phyloP scores from a whole-genome alignment of 768 basidiomycete species.

The Mycena belliarum region DNA sequence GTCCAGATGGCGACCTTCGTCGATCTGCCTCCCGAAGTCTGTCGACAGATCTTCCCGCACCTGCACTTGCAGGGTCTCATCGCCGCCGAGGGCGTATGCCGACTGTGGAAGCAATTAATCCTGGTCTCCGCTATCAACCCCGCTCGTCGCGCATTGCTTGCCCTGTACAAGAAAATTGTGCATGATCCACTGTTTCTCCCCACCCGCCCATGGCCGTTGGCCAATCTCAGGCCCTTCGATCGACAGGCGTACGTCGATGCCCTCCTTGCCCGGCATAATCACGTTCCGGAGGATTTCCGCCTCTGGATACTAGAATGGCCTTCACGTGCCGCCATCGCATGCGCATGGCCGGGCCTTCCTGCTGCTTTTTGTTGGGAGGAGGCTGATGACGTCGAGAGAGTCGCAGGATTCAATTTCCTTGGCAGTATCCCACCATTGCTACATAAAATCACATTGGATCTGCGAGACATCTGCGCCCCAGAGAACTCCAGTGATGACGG shows the following conservation, averaged over 20 bases:
- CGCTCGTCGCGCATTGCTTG: constrained; percentile 22
- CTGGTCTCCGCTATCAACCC: constrained; percentile 16
- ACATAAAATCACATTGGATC: not conserved
- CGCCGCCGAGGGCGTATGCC: constrained; percentile 17
- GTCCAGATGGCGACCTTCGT: not conserved
- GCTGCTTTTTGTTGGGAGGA: not conserved
- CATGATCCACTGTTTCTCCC: constrained; percentile 22
- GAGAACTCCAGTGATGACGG: not conserved
- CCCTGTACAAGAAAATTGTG: constrained; percentile 19
- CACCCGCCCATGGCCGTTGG: constrained; percentile 19
- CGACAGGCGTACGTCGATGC: constrained; percentile 19
- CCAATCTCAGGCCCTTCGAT: constrained; percentile 17
- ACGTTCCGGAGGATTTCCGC: constrained; percentile 24
- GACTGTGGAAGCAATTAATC: constrained; percentile 15
- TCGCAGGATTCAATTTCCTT: not conserved
- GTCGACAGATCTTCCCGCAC: not conserved
- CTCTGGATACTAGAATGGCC: constrained; percentile 31
- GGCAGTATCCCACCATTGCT: not conserved
- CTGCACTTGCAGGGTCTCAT: not conserved
- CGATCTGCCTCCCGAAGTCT: not conserved
- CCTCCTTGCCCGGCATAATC: constrained; percentile 12
- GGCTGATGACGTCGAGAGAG: not conserved
- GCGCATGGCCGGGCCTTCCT: constrained; percentile 26
- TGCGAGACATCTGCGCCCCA: not conserved
- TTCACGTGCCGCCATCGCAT: constrained; percentile 20